These are phyloP conservation scores for Mucor saturninus DNA, from an alignment of 371 early-diverging fungal genomes.

Conservation along the genomic window DNA sequence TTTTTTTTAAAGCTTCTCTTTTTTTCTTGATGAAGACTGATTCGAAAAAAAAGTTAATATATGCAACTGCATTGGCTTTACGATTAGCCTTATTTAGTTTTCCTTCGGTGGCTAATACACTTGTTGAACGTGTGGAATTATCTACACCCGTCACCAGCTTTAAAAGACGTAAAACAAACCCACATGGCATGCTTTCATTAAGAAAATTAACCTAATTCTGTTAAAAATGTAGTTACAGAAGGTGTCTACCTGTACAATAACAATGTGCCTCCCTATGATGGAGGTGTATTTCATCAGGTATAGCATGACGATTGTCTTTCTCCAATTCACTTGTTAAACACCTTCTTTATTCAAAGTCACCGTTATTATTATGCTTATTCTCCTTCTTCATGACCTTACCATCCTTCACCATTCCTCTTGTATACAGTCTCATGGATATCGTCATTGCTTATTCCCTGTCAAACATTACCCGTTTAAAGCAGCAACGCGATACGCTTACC, in stretches of 20 bases:
- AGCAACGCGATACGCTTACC: slow-evolving; percentile 28
- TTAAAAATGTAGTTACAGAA: slow-evolving; percentile 71
- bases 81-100: slow-evolving; percentile 55
- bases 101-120: slow-evolving; percentile 47
- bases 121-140: slow-evolving; percentile 72
- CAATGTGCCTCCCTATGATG: slow-evolving; percentile 87
- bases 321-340: too few species aligned
- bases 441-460: slow-evolving; percentile 63
- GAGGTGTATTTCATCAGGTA: slow-evolving; percentile 88
- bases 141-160: slow-evolving; percentile 87
- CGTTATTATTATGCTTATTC: slow-evolving; percentile 77
- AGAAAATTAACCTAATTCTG: background rate
- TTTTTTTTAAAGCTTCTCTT: background rate
- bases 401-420: slow-evolving; percentile 44
- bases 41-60: slow-evolving; percentile 18
- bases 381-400: slow-evolving; percentile 61
- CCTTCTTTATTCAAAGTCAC: slow-evolving; percentile 56
- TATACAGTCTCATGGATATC: slow-evolving; percentile 70
- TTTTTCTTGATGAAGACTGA: slow-evolving; percentile 1
- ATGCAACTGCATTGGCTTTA: slow-evolving; percentile 38
- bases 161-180: slow-evolving; percentile 66
- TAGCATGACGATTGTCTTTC: too few species aligned
- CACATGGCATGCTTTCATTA: background rate
- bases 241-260: slow-evolving; percentile 81
- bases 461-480: slow-evolving; percentile 54